Conservation (phyloP, 1,284 basidiomycete species). For the Ustilago curta region DNA sequence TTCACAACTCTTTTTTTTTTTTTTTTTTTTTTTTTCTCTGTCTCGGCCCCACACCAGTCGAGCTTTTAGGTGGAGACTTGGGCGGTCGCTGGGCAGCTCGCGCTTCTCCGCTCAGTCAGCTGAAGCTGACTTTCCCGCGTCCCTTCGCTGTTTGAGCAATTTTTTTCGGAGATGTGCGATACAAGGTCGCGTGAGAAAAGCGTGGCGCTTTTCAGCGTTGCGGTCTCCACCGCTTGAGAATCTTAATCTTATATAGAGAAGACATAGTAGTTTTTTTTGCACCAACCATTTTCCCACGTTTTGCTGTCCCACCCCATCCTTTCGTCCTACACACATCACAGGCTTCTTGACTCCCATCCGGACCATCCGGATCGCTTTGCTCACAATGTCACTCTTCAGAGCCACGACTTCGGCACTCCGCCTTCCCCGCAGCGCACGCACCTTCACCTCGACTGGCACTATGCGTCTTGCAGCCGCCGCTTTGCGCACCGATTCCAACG, state of each 20-base stretch:
- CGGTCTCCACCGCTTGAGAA: neutral
- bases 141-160: neutral
- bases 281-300: no score
- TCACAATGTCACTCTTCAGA: slow-evolving; percentile 18
- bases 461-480: slow-evolving; percentile 15
- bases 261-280: no score
- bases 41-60: slow-evolving; percentile 7
- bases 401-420: slow-evolving; percentile 2
- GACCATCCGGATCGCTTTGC: neutral
- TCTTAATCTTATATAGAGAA: no score
- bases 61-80: neutral
- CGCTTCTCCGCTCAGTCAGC: slow-evolving; percentile 15
- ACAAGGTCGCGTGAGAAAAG: neutral
- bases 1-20: no score
- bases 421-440: neutral
- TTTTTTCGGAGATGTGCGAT: neutral
- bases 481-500: neutral
- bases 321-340: neutral
- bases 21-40: slow-evolving; percentile 4
- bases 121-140: neutral
- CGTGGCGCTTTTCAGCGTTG: neutral
- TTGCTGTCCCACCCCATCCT: neutral
- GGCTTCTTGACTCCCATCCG: neutral
- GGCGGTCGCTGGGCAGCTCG: neutral
- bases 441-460: slow-evolving; percentile 15